Evolutionary conservation across 1,284 basidiomycete genomes (phyloP).

Genomic region (Apiotrichum domesticum): DNA sequence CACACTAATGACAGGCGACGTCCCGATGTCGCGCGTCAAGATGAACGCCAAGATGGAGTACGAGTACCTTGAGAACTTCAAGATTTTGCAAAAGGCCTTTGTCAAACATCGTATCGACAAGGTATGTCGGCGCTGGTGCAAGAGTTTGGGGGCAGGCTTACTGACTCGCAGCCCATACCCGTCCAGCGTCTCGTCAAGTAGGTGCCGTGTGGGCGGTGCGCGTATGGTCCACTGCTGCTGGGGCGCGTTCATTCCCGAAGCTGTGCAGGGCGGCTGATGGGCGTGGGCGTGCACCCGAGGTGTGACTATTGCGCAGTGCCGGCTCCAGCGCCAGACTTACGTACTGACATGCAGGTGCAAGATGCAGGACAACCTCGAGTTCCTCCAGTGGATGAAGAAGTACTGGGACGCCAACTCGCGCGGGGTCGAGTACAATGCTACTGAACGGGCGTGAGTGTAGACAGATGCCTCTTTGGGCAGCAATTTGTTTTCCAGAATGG

Average conservation of each 20-base stretch:
- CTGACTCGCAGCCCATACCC: conserved; percentile 64
- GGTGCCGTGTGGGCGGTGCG: conserved; percentile 5
- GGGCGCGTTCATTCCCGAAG: too few relatives aligned
- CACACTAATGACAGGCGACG: conserved; percentile 55
- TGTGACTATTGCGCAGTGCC: too few relatives aligned
- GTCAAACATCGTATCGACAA: conserved; percentile 87
- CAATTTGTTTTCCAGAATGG: too few relatives aligned
- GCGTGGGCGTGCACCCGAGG: too few relatives aligned
- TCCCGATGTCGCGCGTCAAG: conserved; percentile 83
- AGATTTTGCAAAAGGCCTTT: conserved; percentile 86
- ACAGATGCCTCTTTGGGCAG: not conserved
- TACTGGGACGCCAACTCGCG: conserved; percentile 92
- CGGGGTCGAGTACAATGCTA: conserved; percentile 83
- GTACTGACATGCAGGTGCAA: conserved; percentile 60
- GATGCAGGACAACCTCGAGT: conserved; percentile 99
- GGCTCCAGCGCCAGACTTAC: too few relatives aligned
- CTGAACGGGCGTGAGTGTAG: conserved; percentile 50
- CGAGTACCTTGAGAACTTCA: conserved; percentile 92
- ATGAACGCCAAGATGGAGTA: conserved; percentile 93
- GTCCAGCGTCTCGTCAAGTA: conserved; percentile 83
- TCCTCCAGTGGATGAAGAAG: conserved; percentile 93
- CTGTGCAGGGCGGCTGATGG: too few relatives aligned
- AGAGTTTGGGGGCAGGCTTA: not conserved
- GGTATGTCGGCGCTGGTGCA: conserved; percentile 50
- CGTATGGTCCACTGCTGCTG: too few relatives aligned